phyloP scores from a whole-genome alignment of 176 grass and related monocot genomes.

The Oryza glaberrima region DNA sequence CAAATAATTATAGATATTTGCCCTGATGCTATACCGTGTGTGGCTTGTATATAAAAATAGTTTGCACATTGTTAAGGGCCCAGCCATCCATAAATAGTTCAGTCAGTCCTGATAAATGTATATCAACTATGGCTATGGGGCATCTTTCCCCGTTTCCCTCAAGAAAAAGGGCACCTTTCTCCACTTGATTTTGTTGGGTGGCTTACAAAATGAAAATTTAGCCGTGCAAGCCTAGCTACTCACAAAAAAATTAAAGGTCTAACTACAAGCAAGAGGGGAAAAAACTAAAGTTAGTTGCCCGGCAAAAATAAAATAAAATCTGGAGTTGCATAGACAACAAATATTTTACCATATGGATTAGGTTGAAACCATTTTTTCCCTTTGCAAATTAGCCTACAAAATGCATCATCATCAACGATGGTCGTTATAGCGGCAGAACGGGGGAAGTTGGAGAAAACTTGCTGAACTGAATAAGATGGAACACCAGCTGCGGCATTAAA shows the following conservation, averaged over 20 bases:
- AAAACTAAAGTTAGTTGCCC: not conserved
- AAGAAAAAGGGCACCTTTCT: constrained; percentile 10
- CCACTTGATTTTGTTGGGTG: constrained; percentile 6
- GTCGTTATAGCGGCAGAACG: not conserved
- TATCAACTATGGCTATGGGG: not conserved
- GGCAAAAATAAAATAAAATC: not conserved
- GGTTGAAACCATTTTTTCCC: not conserved
- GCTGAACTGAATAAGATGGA: not conserved
- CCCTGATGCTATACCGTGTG: constrained; percentile 26
- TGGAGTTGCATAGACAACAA: not conserved
- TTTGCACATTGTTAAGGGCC: constrained; percentile 29
- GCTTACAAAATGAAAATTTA: not conserved
- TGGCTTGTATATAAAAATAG: constrained; percentile 38
- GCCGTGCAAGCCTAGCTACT: not conserved
- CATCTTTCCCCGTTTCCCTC: constrained; percentile 18
- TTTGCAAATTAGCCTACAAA: constrained; percentile 9
- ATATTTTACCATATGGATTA: not conserved
- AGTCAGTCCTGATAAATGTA: constrained; percentile 26
- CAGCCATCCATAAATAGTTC: constrained; percentile 28
- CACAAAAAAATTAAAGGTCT: not conserved
- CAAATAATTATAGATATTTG: not conserved
- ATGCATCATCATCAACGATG: not conserved
- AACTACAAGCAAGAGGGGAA: not conserved
- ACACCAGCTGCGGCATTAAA: constrained; percentile 34
- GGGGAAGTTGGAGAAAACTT: not conserved